Percentiles rank a stretch among this genome's conserved stretches.
Evolutionary conservation across 495 filamentous ascomycete genomes (phyloP).

Genomic region (Hyaloscypha bicolor): DNA sequence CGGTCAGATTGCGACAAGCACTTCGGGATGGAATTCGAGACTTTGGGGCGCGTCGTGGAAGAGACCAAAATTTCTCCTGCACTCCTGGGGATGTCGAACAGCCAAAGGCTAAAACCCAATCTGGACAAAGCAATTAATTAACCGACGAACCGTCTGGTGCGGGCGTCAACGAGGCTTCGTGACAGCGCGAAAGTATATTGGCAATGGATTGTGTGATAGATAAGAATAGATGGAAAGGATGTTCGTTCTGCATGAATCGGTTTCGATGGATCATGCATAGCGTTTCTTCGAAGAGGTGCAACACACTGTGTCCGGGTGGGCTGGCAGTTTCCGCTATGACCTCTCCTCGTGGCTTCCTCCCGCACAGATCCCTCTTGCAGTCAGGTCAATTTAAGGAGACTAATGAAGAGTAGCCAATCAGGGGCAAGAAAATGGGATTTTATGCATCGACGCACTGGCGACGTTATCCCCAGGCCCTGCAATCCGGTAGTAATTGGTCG

Average conservation of each 20-base stretch:
- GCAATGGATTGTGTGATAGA: slow-evolving; percentile 1
- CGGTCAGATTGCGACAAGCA: neutral
- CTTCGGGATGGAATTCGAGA: neutral
- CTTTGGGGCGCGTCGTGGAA: neutral
- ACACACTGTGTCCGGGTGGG: neutral
- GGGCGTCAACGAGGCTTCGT: neutral
- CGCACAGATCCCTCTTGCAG: neutral
- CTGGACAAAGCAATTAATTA: slow-evolving; percentile 9
- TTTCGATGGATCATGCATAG: slow-evolving; percentile 3
- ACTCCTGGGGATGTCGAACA: neutral
- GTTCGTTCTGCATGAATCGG: slow-evolving; percentile 5
- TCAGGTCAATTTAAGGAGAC: slow-evolving; percentile 1
- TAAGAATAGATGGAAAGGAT: neutral
- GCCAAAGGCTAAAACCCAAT: slow-evolving; percentile 14
- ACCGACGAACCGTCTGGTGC: neutral
- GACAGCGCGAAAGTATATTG: slow-evolving; percentile 10
- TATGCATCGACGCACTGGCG: neutral
- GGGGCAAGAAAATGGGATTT: neutral
- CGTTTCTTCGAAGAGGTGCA: slow-evolving; percentile 5
- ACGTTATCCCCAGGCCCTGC: slow-evolving; percentile 1
- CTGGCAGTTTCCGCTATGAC: slow-evolving; percentile 7
- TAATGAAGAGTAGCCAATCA: neutral
- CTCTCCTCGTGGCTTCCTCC: neutral
- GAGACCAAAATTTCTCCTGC: slow-evolving; percentile 11
- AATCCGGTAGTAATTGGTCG: neutral